Evolutionary conservation across 352 stramenopile species (phyloP), one percentile per base, ranked within the genome.

Genomic region (Pythium brachiatum): DNA sequence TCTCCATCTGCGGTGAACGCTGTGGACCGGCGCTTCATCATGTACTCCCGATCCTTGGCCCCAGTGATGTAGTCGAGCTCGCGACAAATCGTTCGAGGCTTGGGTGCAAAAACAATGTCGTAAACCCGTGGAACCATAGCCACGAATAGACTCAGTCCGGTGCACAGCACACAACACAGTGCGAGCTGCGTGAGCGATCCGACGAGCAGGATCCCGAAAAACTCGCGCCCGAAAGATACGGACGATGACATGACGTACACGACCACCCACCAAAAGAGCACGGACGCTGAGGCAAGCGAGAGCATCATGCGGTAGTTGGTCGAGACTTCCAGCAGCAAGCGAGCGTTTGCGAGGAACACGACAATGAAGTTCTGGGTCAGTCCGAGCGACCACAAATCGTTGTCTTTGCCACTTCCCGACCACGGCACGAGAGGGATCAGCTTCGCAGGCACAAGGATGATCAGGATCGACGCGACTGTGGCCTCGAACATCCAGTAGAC

Each of bases 301-400:
- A 73, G 1, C n/a, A 83, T 59, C 36, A 57, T 46, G n/a, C 53
- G 39, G 2, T 53, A 59, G 31, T 70, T 70, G 25, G 50, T 75
- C 0, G 79, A 79, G 1, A 78, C 66, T 60, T 88, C 81, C 13
- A 90, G 51, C 6, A 82, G 59, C 29, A 90, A 53, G 9, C 79
- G 72, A 23, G 66, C 57, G 34, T 78, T 89, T 1, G 77, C 79
- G 9, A 90, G 70, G 7, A 89, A 61, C 12, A 89, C 81, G 23
- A 89, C 79, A 0, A 66, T 72, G 39, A 83, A 79, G 62, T 90
- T 89, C 61, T 91, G 83, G 1, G 77, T 71, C 27, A 90, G 70
- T 0, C 83, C 78, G 27, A 90, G 70, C 11, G 81, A 75, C 79
- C 80, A 87, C 12, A 89, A 59, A 16, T 89, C 83, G 56, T 88